Evolutionary conservation across 2,329 filamentous ascomycete species (phyloP), one percentile per base, ranked within the genome.

Genomic region (Fonsecaea pugnacius): DNA sequence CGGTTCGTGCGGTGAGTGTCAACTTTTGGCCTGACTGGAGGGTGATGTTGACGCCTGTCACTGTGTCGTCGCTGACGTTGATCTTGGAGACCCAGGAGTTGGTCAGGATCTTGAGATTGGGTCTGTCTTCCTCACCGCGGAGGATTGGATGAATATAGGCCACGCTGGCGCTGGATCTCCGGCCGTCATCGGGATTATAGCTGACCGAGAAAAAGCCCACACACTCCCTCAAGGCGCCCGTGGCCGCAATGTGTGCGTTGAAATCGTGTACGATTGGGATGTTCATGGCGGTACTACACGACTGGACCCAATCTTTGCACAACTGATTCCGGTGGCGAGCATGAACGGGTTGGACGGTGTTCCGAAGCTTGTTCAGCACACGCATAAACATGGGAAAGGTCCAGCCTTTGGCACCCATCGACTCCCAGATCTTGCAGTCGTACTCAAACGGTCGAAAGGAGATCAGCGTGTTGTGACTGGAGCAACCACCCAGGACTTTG

Each of bases 131-230:
- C 54, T 92, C 89, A 46, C 91, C 91, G 46, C 89, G 87, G 58
- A 96, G 85, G 73, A 96, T 92, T 38, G 92, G 92, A 78, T 96
- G 92, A 73, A 96, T 93, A 79, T 96, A 96, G 18, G 92, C 92
- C 24, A 96, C 92, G 64, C 89, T 92, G 65, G 92, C 92, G 75
- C 90, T 93, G 80, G 90, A 94, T 68, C 92, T 87, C 72, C 87
- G 86, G 73, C 92, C 91, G 73, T 92, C 89, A 73, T 96, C 92
- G 2, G 92, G 92, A 80, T 96, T 96, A 81, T 96, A 96, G 40
- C 91, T 89, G 70, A 96, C 88, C 69, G 89, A 92, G 83, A 96
- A 94, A 84, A 96, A 96, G 62, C 92, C 92, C 32, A 95, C 90
- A 55, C 90, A 90, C 72, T 90, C 83, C 69, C 87, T 88, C 69